Base-by-base conservation (phyloP, 139 green algal genomes). In the Chlorokybus atmophyticus region DNA sequence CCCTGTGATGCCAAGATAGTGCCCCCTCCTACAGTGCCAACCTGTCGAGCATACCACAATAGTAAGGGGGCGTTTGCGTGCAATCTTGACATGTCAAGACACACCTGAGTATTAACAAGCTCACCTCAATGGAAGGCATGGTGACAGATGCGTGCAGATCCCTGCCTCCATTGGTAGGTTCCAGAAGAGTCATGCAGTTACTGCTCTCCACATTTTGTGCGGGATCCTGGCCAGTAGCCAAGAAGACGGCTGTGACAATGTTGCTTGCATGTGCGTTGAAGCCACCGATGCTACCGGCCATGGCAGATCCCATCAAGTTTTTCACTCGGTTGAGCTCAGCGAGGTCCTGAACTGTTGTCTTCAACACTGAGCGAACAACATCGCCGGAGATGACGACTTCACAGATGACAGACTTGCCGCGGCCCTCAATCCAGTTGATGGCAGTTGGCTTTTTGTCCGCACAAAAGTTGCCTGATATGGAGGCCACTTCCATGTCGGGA, bases 1-100 rank as follows among this genome's bases (percentile, higher is more conserved):
- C 10, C 7, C 42, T 52, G 42, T 5, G 7, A 5, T 5, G 42
- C n/a, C n/a, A 52, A 8, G 10, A 52, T 23, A 7, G 42, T 52
- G 7, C 42, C 42, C 42, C 42, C 42, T n/a, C 42, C 42, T 5
- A 52, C 42, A 21, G 42, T 52, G 42, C 42, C 42, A n/a, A 52
- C 38, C 38, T 44, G n/a, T n/a, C n/a, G n/a, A n/a, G n/a, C n/a
- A 21, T 10, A 17, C 17, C 14, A 44, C 38, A 17, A 10, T 44
- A 10, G 17, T 17, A 17, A 21, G 38, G 14, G 17, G 38, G 38
- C 17, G 14, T 17, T 44, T 17, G 14, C 38, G 14, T n/a, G n/a
- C n/a, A n/a, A n/a, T n/a, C n/a, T n/a, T n/a, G n/a, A n/a, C n/a
- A n/a, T n/a, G n/a, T n/a, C n/a, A n/a, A n/a, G n/a, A n/a, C n/a